Evolutionary conservation across 805 yeast genomes (phyloP).

Genomic region (Metschnikowia corniflorae): DNA sequence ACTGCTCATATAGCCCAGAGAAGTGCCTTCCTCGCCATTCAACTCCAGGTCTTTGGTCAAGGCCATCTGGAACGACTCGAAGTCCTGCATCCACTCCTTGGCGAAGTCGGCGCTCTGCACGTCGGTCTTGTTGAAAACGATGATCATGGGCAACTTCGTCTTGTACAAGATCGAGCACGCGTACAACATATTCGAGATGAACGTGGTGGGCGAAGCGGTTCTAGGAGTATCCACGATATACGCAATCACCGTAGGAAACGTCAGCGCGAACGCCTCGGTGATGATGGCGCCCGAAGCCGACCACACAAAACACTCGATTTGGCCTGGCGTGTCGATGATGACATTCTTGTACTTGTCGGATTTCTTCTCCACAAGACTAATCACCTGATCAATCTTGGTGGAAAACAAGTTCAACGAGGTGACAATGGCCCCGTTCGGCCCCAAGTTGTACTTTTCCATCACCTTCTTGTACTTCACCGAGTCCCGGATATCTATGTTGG

Average conservation of each 20-base stretch:
- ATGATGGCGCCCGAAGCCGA: slow-evolving; percentile 95
- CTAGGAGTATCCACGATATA: slow-evolving; percentile 97
- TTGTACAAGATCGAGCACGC: slow-evolving; percentile 96
- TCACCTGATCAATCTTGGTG: slow-evolving; percentile 95
- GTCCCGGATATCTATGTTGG: slow-evolving; percentile 94
- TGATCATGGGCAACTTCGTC: slow-evolving; percentile 93
- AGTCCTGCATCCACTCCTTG: slow-evolving; percentile 95
- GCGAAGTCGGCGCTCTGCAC: slow-evolving; percentile 83
- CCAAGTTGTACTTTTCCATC: slow-evolving; percentile 91
- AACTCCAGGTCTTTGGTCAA: slow-evolving; percentile 63
- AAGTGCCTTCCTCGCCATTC: slow-evolving; percentile 55
- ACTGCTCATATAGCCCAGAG: slow-evolving; percentile 91
- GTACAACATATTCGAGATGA: slow-evolving; percentile 96
- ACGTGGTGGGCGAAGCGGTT: slow-evolving; percentile 90
- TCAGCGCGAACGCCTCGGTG: slow-evolving; percentile 93
- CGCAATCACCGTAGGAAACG: slow-evolving; percentile 93
- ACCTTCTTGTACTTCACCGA: slow-evolving; percentile 93
- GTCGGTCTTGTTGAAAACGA: slow-evolving; percentile 95
- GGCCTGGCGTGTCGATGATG: slow-evolving; percentile 97
- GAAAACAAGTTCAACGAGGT: slow-evolving; percentile 89
- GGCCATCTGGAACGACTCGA: slow-evolving; percentile 84
- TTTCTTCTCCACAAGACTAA: slow-evolving; percentile 78
- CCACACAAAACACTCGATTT: slow-evolving; percentile 98
- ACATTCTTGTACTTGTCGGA: slow-evolving; percentile 57
- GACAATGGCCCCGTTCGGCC: slow-evolving; percentile 98